These are phyloP conservation scores for Lachnellula occidentalis DNA, from an alignment of 2,329 filamentous ascomycete species.

Conservation along the genomic window DNA sequence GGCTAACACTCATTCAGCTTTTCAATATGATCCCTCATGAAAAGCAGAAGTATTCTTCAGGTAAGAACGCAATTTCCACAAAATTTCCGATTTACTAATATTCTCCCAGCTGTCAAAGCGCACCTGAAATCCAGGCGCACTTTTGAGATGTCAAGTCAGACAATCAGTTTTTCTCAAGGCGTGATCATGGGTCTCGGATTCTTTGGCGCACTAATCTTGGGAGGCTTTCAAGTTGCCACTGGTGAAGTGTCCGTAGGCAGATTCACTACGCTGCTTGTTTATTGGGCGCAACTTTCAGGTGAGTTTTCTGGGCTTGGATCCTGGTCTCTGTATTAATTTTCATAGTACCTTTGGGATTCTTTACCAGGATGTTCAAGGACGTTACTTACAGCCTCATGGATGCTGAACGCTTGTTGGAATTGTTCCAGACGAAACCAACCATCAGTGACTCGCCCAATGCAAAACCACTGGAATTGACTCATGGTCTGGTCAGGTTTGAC, in stretches of 20 bases:
- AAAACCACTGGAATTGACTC: conserved; percentile 37
- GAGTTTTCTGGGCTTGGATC: conserved; percentile 18
- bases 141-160: conserved; percentile 32
- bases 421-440: conserved; percentile 53
- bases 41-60: conserved; percentile 40
- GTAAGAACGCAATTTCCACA: conserved; percentile 19
- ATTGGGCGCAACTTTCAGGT: conserved; percentile 51
- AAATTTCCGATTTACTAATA: conserved; percentile 28
- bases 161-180: conserved; percentile 46
- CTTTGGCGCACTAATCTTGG: conserved; percentile 34
- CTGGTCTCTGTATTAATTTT: too few relatives aligned
- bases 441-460: conserved; percentile 45
- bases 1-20: conserved; percentile 14
- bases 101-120: conserved; percentile 31
- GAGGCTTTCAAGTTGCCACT: conserved; percentile 27
- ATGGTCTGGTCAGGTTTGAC: conserved; percentile 31
- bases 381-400: conserved; percentile 55
- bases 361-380: conserved; percentile 41
- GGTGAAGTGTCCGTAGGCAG: conserved; percentile 48
- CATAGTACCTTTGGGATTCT: conserved; percentile 31
- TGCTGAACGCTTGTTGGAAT: conserved; percentile 53
- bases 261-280: conserved; percentile 60
- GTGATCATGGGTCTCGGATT: conserved; percentile 47
- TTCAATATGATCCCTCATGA: conserved; percentile 55
- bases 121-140: conserved; percentile 33